These are phyloP conservation scores for Ophiostoma tasmaniense DNA, from an alignment of 2,329 filamentous ascomycete genomes.

Conservation along the genomic window DNA sequence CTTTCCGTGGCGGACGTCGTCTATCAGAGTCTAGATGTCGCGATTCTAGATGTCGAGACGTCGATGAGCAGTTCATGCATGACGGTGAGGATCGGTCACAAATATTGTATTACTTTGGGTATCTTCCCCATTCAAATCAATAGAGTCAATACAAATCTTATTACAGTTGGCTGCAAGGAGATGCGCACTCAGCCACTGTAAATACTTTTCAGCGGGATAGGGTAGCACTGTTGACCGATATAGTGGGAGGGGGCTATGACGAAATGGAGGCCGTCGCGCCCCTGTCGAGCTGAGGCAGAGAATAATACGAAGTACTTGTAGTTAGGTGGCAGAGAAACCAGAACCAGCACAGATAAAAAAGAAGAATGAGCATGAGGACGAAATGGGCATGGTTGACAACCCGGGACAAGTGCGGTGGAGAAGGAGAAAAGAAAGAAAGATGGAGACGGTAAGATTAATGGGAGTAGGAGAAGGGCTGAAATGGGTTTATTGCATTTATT, in stretches of 20 bases:
- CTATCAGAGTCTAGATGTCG: neutral
- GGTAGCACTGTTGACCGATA: neutral
- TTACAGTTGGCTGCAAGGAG: too few relatives aligned
- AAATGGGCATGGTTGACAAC: neutral
- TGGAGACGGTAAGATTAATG: constrained; percentile 1
- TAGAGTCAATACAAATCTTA: neutral
- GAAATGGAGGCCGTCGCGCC: constrained; percentile 6
- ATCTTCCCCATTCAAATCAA: neutral
- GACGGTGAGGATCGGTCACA: neutral
- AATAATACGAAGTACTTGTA: too few relatives aligned
- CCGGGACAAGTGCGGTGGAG: constrained; percentile 1
- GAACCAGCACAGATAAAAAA: neutral
- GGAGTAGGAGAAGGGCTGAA: neutral
- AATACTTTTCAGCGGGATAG: neutral
- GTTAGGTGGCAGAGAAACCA: neutral
- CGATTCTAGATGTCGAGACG: neutral
- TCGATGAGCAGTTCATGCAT: neutral
- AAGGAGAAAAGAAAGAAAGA: neutral
- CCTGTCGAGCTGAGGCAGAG: constrained; percentile 5
- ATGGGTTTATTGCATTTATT: neutral
- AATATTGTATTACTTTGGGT: neutral
- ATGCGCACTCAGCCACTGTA: neutral
- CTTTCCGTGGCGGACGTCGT: neutral
- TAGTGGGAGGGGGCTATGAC: neutral
- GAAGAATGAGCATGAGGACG: neutral